Percentiles rank a stretch among this genome's conserved stretches.
Evolutionary conservation across 495 filamentous ascomycete genomes (phyloP).

Genomic region (Aspergillus funiculosus): DNA sequence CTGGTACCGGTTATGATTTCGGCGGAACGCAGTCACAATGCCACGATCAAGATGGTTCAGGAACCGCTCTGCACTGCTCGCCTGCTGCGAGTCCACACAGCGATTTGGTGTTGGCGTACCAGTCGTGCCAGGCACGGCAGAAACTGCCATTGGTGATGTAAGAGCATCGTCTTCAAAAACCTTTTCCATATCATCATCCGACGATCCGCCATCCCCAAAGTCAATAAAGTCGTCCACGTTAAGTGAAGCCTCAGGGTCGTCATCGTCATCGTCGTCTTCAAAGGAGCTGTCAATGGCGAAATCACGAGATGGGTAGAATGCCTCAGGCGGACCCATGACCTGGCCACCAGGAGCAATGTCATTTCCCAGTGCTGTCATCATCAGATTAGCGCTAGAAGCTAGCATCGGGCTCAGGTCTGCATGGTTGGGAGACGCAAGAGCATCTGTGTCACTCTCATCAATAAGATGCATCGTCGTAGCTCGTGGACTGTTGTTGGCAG

Average conservation of each 20-base stretch:
- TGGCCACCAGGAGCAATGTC: slow-evolving; percentile 57
- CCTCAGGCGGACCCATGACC: slow-evolving; percentile 66
- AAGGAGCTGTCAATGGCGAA: slow-evolving; percentile 52
- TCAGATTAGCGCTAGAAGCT: slow-evolving; percentile 63
- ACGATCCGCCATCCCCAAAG: slow-evolving; percentile 57
- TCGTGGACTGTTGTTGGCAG: slow-evolving; percentile 50
- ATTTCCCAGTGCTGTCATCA: slow-evolving; percentile 64
- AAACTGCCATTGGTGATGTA: slow-evolving; percentile 35
- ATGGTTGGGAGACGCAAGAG: slow-evolving; percentile 42
- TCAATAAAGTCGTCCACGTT: slow-evolving; percentile 69
- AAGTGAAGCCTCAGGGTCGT: slow-evolving; percentile 60
- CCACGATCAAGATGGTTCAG: slow-evolving; percentile 65
- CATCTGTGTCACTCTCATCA: slow-evolving; percentile 49
- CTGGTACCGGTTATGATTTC: slow-evolving; percentile 68
- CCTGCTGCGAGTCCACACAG: slow-evolving; percentile 40
- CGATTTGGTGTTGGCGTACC: slow-evolving; percentile 48
- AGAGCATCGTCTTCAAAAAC: slow-evolving; percentile 34
- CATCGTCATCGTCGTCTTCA: slow-evolving; percentile 53
- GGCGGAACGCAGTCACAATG: slow-evolving; percentile 71
- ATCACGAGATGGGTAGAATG: slow-evolving; percentile 65
- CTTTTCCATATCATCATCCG: slow-evolving; percentile 46
- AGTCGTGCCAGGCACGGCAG: slow-evolving; percentile 34
- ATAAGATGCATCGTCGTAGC: slow-evolving; percentile 44
- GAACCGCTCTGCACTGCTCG: slow-evolving; percentile 50
- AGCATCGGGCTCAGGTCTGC: slow-evolving; percentile 54